Evolutionary conservation across 2,329 filamentous ascomycete species (phyloP), one percentile per base, ranked within the genome.

Genomic region (Ophiobolus disseminans): DNA sequence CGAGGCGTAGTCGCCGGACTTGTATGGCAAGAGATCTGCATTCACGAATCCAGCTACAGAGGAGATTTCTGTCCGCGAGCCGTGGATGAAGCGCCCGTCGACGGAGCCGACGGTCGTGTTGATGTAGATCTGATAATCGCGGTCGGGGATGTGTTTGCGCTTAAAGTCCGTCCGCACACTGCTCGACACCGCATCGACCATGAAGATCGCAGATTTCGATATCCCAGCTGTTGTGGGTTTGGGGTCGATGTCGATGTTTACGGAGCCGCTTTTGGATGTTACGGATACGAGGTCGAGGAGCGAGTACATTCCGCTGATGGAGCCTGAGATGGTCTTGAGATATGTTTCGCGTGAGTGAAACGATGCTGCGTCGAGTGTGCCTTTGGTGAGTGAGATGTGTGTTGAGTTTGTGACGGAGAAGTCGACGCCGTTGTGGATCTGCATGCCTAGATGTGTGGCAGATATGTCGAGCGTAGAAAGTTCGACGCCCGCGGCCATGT

Each of bases 71-170:
- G 75, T 76, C 2, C 54, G 54, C 2, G 68, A 66, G 14, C 76
- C 75, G 39, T 76, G 75, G 42, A 78, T 71, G 42, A 73, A 91
- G 1, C 54, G 66, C 0, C 75, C 75, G 8, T 63, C 59, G 3
- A 79, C 60, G 3, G 70, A 69, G 10, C 72, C 73, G 5, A 72
- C 74, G 1, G 57, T 65, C 0, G 69, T 73, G 36, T 73, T 66
- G 48, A 78, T 58, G 14, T 62, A 65, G 13, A 71, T 73, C 16
- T 69, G 63, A 49, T 77, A 79, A 43, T 77, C 71, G 26, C 77
- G 73, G 8, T 72, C 62, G 1, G 76, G 75, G 5, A 75, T 72
- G 3, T 53, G 53, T 40, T 68, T 68, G 45, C 63, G 60, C 39
- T 65, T 66, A 25, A 74, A 73, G 31, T 69, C 59, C 4, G 68